Evolutionary conservation across 1,284 basidiomycete genomes (phyloP).

Genomic region (Ustilago lituana): DNA sequence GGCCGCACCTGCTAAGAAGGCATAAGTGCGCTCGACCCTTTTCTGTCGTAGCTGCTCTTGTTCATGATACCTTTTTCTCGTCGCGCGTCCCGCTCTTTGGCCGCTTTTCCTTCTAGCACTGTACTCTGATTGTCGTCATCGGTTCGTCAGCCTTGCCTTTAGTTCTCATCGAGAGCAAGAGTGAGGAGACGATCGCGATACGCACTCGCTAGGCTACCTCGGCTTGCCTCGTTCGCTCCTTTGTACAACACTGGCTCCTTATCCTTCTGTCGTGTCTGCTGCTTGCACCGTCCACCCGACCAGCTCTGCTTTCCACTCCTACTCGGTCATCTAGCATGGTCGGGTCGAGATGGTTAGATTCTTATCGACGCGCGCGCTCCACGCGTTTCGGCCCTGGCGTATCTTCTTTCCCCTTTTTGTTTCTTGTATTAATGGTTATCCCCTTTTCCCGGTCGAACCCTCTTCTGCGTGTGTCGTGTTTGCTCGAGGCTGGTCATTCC

Average conservation of each 20-base stretch:
- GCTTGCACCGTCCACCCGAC: slow-evolving; percentile 14
- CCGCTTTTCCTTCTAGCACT: slow-evolving; percentile 32
- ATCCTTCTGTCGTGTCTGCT: slow-evolving; percentile 34
- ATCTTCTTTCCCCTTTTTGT: slow-evolving; percentile 31
- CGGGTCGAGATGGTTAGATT: no score
- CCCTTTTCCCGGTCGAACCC: slow-evolving; percentile 24
- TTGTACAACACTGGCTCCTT: slow-evolving; percentile 47
- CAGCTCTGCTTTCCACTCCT: background rate
- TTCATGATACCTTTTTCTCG: slow-evolving; percentile 38
- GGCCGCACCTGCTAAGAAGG: slow-evolving; percentile 57
- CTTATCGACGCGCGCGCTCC: no score
- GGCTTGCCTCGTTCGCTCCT: slow-evolving; percentile 10
- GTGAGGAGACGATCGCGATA: slow-evolving; percentile 3
- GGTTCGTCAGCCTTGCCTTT: background rate
- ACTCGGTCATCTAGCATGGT: no score
- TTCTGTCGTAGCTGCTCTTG: slow-evolving; percentile 18
- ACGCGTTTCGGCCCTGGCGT: slow-evolving; percentile 15
- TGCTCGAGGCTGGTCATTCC: background rate
- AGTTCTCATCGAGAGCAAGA: background rate
- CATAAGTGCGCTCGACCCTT: slow-evolving; percentile 23
- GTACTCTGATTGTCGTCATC: slow-evolving; percentile 22
- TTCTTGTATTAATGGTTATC: slow-evolving; percentile 53
- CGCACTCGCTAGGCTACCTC: slow-evolving; percentile 23
- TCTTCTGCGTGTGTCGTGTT: background rate
- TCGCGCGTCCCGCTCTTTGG: slow-evolving; percentile 18